A percentile compares a stretch with the other conserved stretches of the same genome.
Evolutionary conservation across 192 early-diverging fungal genomes (phyloP).

Genomic region (Diversispora epigaea): DNA sequence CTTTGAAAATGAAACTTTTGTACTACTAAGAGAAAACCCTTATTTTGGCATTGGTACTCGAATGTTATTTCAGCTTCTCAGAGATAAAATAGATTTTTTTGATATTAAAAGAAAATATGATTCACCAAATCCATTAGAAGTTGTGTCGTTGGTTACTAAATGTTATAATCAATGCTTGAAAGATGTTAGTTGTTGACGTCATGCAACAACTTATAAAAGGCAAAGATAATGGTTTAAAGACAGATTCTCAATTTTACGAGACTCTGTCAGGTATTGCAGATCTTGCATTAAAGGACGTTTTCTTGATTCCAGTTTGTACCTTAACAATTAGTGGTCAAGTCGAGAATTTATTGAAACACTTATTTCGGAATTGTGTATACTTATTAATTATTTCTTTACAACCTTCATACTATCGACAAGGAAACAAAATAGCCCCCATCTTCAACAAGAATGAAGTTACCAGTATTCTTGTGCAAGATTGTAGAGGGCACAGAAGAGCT

Average conservation of each 20-base stretch:
- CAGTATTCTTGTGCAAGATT: conserved; percentile 37
- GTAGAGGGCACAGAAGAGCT: conserved; percentile 40
- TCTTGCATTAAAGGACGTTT: not conserved
- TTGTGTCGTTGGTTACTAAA: conserved; percentile 28
- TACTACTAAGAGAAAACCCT: conserved; percentile 1
- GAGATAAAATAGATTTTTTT: conserved; percentile 12
- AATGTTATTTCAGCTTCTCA: conserved; percentile 25
- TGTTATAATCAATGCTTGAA: conserved; percentile 17
- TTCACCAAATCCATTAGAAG: conserved; percentile 10
- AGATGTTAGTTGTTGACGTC: conserved; percentile 8
- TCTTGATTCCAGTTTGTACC: not conserved
- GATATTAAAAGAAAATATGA: not conserved
- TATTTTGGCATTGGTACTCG: conserved; percentile 21
- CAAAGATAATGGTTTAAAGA: conserved; percentile 18
- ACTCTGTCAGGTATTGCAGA: conserved; percentile 10
- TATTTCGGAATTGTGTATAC: conserved; percentile 29
- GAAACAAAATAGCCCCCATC: not conserved
- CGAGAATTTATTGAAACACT: conserved; percentile 13
- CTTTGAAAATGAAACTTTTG: conserved; percentile 1
- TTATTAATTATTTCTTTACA: conserved; percentile 20
- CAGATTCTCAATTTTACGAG: conserved; percentile 26
- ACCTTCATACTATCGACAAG: not conserved
- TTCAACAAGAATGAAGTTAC: conserved; percentile 28
- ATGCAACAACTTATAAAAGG: conserved; percentile 14
- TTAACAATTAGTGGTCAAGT: conserved; percentile 28